These are phyloP conservation scores for Ganoderma leucocontextum DNA, from an alignment of 1,284 basidiomycete genomes.

Conservation along the genomic window DNA sequence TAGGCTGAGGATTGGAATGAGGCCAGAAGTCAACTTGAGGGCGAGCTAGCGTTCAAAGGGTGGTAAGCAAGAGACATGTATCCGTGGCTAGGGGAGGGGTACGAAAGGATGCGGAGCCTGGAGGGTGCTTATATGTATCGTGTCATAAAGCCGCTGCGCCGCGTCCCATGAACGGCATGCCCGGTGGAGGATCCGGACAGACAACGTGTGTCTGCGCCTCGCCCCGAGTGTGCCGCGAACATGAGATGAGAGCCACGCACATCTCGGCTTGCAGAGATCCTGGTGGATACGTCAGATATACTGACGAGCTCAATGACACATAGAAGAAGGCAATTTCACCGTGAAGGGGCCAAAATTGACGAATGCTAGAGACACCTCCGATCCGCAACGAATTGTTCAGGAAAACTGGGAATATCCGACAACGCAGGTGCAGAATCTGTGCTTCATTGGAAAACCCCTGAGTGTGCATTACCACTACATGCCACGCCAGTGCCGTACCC, in stretches of 20 bases:
- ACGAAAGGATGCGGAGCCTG: not conserved
- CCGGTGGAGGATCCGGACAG: not conserved
- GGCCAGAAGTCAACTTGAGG: not conserved
- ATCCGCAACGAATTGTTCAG: too few relatives aligned
- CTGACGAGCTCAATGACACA: not conserved
- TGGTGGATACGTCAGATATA: not conserved
- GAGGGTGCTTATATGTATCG: slow-evolving; percentile 1
- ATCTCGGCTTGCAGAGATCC: not conserved
- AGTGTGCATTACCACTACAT: too few relatives aligned
- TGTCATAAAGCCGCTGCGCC: not conserved
- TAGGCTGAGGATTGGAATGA: not conserved
- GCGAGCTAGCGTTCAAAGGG: not conserved
- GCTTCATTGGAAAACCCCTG: too few relatives aligned
- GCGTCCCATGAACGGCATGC: not conserved
- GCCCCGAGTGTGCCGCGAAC: slow-evolving; percentile 3
- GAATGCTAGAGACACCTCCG: too few relatives aligned
- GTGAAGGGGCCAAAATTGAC: too few relatives aligned
- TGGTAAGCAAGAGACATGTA: not conserved
- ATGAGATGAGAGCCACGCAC: slow-evolving; percentile 10
- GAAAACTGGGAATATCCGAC: too few relatives aligned
- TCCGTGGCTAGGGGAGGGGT: not conserved
- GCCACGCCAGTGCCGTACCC: too few relatives aligned
- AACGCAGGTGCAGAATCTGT: too few relatives aligned
- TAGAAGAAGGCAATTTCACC: not conserved
- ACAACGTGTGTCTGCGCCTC: slow-evolving; percentile 7